These are phyloP conservation scores for Lunasporangiospora selenospora DNA, from an alignment of 192 early-diverging fungal genomes.

Conservation along the genomic window DNA sequence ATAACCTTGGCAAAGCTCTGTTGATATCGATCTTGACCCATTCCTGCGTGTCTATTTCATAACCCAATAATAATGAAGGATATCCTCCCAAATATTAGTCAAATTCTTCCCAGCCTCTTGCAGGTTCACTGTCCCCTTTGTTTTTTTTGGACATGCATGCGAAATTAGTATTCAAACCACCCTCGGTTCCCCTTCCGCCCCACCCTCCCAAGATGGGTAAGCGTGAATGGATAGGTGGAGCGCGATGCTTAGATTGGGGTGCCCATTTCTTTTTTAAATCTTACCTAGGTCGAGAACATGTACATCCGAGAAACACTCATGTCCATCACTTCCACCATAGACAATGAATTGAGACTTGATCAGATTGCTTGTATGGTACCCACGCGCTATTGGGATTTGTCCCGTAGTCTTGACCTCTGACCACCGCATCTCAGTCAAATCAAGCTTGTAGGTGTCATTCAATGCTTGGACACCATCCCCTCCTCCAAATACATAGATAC, in stretches of 20 bases:
- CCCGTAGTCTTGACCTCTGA: conserved; percentile 68
- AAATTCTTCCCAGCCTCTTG: no score
- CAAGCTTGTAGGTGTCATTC: conserved; percentile 74
- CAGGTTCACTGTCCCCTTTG: no score
- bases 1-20: conserved; percentile 71
- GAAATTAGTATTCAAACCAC: no score
- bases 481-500: conserved; percentile 85
- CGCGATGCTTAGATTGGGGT: no score
- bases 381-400: conserved; percentile 71
- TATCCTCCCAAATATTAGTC: no score
- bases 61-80: background rate
- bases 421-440: conserved; percentile 56
- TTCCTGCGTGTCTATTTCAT: conserved; percentile 16
- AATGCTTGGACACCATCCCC: conserved; percentile 85
- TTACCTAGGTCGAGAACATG: conserved; percentile 65
- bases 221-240: no score
- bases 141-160: no score
- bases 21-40: conserved; percentile 76
- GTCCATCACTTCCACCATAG: conserved; percentile 90
- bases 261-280: no score
- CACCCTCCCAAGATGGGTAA: no score
- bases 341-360: conserved; percentile 80
- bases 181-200: no score
- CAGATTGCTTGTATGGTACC: conserved; percentile 88
- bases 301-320: conserved; percentile 78